phyloP scores from a whole-genome alignment of 2,329 filamentous ascomycete species.

The Alternaria sp. region DNA sequence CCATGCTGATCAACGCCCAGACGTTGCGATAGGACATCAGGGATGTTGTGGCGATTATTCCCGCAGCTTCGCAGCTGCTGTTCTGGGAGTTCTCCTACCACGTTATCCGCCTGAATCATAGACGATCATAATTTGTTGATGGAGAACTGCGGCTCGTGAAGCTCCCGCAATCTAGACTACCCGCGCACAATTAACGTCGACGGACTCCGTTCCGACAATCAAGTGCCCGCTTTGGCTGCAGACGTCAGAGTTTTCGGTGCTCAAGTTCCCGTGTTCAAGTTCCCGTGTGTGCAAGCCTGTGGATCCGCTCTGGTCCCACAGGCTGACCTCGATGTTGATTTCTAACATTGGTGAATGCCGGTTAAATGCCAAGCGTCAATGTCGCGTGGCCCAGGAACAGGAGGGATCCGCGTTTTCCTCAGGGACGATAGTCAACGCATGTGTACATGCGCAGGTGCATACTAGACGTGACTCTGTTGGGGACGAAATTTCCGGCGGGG shows the following conservation, averaged over 20 bases:
- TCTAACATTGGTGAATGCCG: not conserved
- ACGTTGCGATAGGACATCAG: not conserved
- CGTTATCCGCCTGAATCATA: not conserved
- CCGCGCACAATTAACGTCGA: not conserved
- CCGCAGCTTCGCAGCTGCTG: not conserved
- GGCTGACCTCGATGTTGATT: not conserved
- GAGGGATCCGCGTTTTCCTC: constrained; percentile 13
- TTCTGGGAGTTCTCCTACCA: not conserved
- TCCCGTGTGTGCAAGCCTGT: not conserved
- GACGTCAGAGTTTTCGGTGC: constrained; percentile 5
- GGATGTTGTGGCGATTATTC: not conserved
- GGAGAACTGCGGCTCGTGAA: not conserved
- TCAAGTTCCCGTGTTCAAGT: not conserved
- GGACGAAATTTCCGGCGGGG: constrained; percentile 4
- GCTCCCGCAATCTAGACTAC: not conserved
- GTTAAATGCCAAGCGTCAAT: not conserved
- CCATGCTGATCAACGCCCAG: constrained; percentile 6
- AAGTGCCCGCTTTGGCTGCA: not conserved
- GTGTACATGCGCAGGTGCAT: not conserved
- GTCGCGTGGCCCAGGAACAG: constrained; percentile 14
- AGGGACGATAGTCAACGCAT: constrained; percentile 1
- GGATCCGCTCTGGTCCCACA: constrained; percentile 2
- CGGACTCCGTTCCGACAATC: not conserved
- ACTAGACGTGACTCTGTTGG: constrained; percentile 9
- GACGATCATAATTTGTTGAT: not conserved